These are phyloP conservation scores for Aspergillus unguis DNA, from an alignment of 2,329 filamentous ascomycete species.

Conservation along the genomic window DNA sequence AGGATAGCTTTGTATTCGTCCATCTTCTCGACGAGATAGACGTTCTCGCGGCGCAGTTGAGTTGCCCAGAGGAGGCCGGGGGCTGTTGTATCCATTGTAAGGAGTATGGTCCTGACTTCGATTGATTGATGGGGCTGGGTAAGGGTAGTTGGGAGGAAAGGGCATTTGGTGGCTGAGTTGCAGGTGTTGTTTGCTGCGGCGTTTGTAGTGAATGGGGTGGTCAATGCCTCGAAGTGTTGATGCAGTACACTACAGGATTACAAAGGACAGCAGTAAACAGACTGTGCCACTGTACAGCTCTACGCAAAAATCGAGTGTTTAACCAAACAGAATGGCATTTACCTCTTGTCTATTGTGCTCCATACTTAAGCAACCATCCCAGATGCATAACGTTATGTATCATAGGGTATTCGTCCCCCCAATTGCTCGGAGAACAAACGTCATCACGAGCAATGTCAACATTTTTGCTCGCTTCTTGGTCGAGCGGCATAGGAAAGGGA, in stretches of 20 bases:
- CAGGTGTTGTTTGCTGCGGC: no score
- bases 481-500: conserved; percentile 28
- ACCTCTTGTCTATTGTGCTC: conserved; percentile 33
- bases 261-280: no score
- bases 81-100: conserved; percentile 7
- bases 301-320: background rate
- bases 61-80: conserved; percentile 38
- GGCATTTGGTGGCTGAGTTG: no score
- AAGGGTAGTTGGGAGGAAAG: no score
- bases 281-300: background rate
- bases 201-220: no score
- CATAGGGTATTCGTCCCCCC: conserved; percentile 23
- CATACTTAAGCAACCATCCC: conserved; percentile 28
- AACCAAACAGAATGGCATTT: conserved; percentile 29
- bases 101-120: background rate
- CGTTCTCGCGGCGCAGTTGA: conserved; percentile 38
- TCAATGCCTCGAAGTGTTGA: no score
- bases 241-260: no score
- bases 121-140: background rate
- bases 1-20: conserved; percentile 18
- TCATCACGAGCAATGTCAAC: conserved; percentile 28
- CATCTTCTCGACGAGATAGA: conserved; percentile 28
- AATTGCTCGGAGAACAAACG: conserved; percentile 24
- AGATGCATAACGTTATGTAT: conserved; percentile 26
- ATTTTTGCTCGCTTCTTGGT: conserved; percentile 36